Base-by-base conservation (phyloP, 1,139 yeast genomes). In the Hyphopichia buzzinii region DNA sequence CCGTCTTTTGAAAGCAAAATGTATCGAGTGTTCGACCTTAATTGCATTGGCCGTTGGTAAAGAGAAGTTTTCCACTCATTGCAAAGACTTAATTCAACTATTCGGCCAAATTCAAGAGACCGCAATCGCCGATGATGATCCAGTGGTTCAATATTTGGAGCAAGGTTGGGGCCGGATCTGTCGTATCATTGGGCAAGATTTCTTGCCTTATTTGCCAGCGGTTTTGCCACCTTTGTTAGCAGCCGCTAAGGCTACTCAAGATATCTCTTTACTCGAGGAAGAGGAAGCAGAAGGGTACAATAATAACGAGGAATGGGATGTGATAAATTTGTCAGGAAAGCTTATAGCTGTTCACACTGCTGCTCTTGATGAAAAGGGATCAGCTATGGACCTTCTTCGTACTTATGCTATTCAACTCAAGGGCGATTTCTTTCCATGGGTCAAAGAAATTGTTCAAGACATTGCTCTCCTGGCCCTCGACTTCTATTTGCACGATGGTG, bases 121-220 rank as follows among this genome's bases (percentile, higher is more conserved):
- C 22, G 64, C 74, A 11, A 51, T 62, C 17, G 71, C 68, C 39
- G 78, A 74, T 31, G 96, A 88, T 52, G 97, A 90, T 56, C 96
- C 96, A 28, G 84, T 94, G 16, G 84, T 79, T 47, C 77, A 86
- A 37, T 90, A 88, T 52, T 72, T 92, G 48, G 95, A 89, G 49
- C 96, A 88, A 59, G 97, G 96, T 33, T 92, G 98, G 98, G 90
- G 95, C 37, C 79, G 98, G 54, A 74, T 92, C 35, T 92, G 98
- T 56, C 77, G 86, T 50, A 78, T 92, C 34, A 72, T 90, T 39
- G 96, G 96, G 19, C 76, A 74, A 41, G 96, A 88, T 37, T 92
- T 92, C 59, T 63, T 87, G 43, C 96, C 96, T n/a, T 84, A 81
- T 47, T 70, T 92, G 41, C 87, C 89, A 25, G 78, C 80, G n/a